These are phyloP conservation scores for Agroathelia rolfsii DNA, from an alignment of 1,284 basidiomycete species.

Conservation along the genomic window DNA sequence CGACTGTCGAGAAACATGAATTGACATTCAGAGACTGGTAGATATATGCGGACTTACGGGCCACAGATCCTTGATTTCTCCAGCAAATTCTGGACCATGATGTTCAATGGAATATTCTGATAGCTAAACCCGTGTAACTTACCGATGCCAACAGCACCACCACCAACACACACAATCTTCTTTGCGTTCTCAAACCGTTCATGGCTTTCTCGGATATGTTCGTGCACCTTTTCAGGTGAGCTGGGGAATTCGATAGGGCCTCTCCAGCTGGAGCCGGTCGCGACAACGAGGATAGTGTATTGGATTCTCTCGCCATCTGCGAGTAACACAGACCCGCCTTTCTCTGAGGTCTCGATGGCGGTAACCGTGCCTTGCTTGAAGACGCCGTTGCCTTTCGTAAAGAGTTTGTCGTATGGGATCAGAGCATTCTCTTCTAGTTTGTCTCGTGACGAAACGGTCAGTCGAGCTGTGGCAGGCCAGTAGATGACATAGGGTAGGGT, in stretches of 20 bases:
- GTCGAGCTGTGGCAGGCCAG: conserved; percentile 29
- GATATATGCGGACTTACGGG: conserved; percentile 34
- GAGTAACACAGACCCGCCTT: conserved; percentile 37
- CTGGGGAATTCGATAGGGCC: conserved; percentile 39
- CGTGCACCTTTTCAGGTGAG: conserved; percentile 25
- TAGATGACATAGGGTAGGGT: conserved; percentile 26
- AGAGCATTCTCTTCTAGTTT: conserved; percentile 28
- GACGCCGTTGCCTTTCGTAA: conserved; percentile 34
- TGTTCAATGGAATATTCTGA: conserved; percentile 4
- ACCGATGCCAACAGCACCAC: conserved; percentile 57
- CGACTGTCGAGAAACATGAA: conserved; percentile 26
- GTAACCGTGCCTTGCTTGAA: conserved; percentile 33
- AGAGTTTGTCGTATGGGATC: conserved; percentile 36
- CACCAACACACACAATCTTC: conserved; percentile 48
- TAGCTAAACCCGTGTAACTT: conserved; percentile 15
- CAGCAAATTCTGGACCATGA: conserved; percentile 37
- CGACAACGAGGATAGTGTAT: conserved; percentile 46
- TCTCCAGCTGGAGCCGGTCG: conserved; percentile 47
- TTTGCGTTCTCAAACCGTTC: conserved; percentile 35
- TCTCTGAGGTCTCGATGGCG: too few species aligned
- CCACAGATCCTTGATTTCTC: conserved; percentile 45
- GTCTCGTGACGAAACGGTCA: conserved; percentile 26
- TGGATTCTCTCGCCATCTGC: conserved; percentile 36
- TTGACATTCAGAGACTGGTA: conserved; percentile 1
- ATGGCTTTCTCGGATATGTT: conserved; percentile 33